A percentile compares a stretch with the other conserved stretches of the same genome.
Conservation (phyloP, 2,329 filamentous ascomycete genomes). For the Fusarium gaditjirri region DNA sequence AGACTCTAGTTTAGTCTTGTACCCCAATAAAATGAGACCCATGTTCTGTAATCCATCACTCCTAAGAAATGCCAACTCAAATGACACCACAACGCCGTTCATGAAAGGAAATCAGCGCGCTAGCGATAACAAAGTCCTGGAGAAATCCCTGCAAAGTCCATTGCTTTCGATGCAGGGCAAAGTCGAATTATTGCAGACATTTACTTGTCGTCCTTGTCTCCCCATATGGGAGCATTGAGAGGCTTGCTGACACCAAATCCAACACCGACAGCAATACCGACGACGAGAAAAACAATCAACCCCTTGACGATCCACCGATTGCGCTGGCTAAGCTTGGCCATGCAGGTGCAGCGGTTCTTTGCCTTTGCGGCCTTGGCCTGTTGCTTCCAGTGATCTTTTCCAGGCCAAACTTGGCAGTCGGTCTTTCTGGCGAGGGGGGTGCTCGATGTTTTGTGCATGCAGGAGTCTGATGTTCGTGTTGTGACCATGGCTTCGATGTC, state of each 20-base stretch:
- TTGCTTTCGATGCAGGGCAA: background rate
- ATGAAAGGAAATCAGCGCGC: constrained; percentile 39
- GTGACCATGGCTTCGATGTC: constrained; percentile 66
- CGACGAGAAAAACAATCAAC: constrained; percentile 60
- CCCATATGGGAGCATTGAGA: constrained; percentile 68
- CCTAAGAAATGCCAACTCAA: constrained; percentile 31
- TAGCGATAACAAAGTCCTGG: constrained; percentile 30
- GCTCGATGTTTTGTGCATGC: constrained; percentile 47
- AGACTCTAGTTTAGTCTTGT: constrained; percentile 24
- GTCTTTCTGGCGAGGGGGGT: constrained; percentile 49
- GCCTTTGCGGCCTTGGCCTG: constrained; percentile 68
- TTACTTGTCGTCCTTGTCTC: constrained; percentile 46
- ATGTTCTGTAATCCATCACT: constrained; percentile 43
- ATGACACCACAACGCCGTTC: constrained; percentile 46
- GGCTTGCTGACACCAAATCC: constrained; percentile 71
- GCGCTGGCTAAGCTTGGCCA: constrained; percentile 64
- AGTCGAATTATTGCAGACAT: background rate
- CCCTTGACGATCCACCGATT: constrained; percentile 61
- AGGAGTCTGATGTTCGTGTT: constrained; percentile 39
- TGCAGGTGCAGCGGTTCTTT: constrained; percentile 61
- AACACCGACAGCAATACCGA: constrained; percentile 65
- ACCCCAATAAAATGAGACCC: constrained; percentile 13
- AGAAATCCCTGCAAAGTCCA: background rate
- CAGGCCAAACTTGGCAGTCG: constrained; percentile 69
- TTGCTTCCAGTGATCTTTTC: constrained; percentile 68